phyloP scores from a whole-genome alignment of 73 alveolate genomes.

The Diophrys appendiculata region DNA sequence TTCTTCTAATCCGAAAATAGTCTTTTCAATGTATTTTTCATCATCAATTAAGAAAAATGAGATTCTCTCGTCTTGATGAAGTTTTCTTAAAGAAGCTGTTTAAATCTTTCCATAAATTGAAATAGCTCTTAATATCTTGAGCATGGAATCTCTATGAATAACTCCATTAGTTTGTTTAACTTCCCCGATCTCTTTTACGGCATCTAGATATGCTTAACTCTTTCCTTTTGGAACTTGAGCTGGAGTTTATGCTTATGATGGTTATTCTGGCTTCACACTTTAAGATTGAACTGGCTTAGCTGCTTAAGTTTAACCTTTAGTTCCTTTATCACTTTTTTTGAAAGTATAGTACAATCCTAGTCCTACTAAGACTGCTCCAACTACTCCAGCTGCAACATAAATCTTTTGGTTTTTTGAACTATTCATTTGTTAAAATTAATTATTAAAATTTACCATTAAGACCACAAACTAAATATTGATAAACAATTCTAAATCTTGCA shows the following conservation, averaged over 20 bases:
- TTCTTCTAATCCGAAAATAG: neutral
- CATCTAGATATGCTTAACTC: neutral
- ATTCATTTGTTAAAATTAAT: neutral
- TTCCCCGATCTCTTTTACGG: constrained; percentile 1
- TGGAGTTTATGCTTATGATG: too few species aligned
- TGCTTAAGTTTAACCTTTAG: neutral
- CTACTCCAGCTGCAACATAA: neutral
- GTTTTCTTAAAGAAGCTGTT: neutral
- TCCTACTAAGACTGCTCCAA: neutral
- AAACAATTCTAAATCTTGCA: too few species aligned
- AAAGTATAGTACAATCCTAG: neutral
- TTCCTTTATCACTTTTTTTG: neutral
- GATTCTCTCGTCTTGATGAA: neutral
- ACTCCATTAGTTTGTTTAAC: neutral
- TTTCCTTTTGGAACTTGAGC: too few species aligned
- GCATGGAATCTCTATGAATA: neutral
- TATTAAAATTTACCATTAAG: too few species aligned
- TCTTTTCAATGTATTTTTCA: neutral
- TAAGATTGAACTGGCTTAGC: neutral
- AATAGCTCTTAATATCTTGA: neutral
- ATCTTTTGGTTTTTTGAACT: neutral
- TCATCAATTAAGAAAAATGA: neutral
- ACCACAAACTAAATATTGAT: too few species aligned
- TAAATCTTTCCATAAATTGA: neutral
- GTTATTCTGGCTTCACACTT: too few species aligned